Conservation (phyloP, 2,329 filamentous ascomycete genomes). For the Colletotrichum zoysiae region DNA sequence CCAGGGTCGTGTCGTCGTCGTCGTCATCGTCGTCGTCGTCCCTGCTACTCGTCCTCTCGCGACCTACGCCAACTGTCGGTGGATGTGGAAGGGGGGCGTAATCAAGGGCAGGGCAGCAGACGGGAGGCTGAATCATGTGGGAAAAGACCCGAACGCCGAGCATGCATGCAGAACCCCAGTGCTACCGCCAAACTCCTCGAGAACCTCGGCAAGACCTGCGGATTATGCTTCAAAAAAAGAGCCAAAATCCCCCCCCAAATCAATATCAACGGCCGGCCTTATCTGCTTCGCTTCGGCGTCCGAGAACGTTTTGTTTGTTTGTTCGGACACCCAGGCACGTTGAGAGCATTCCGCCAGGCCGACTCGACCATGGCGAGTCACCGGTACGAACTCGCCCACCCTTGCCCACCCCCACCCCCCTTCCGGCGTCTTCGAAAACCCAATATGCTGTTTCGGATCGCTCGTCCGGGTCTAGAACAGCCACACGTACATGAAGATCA, state of each 20-base stretch:
- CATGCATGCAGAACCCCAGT: slow-evolving; percentile 16
- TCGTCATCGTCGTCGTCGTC: slow-evolving; percentile 3
- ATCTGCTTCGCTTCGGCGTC: neutral
- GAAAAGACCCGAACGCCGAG: slow-evolving; percentile 25
- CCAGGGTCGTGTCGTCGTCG: neutral
- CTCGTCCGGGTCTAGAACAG: slow-evolving; percentile 69
- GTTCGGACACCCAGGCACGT: neutral
- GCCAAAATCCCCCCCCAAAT: neutral
- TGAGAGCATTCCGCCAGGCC: neutral
- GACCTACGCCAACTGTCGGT: neutral
- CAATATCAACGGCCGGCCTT: neutral
- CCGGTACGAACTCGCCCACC: neutral
- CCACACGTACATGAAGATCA: slow-evolving; percentile 95
- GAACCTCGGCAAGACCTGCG: neutral
- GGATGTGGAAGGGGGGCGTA: no score
- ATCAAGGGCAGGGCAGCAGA: neutral
- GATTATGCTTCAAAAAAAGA: neutral
- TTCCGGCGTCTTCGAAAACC: neutral
- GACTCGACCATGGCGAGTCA: neutral
- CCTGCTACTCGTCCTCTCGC: neutral
- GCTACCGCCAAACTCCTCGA: neutral
- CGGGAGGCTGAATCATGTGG: neutral
- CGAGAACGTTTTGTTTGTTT: neutral
- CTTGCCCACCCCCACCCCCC: neutral
- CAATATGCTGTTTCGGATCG: neutral